Base-by-base conservation (phyloP, 2,329 filamentous ascomycete genomes). In the Aspergillus pseudoterreus region DNA sequence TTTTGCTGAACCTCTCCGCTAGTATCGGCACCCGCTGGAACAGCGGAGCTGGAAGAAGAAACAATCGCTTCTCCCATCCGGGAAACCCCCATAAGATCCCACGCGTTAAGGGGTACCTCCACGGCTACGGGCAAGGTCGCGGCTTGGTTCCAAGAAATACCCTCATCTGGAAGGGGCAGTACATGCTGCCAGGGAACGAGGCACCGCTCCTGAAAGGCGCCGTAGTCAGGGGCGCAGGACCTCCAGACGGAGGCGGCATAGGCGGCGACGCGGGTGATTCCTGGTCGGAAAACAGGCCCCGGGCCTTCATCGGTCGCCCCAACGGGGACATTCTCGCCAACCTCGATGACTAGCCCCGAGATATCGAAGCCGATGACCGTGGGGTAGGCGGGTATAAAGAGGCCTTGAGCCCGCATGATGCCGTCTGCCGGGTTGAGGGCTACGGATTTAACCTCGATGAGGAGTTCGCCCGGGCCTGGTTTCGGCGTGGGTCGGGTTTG, bases 401-500 rank as follows among this genome's bases (percentile, higher is more conserved):
- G 66, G 14, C 75, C 78, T 5, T 63, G 55, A 21, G 71, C 64
- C n/a, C 74, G 76, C 65, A 75, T 73, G 43, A 65, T 43, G 46
- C 17, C 51, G 51, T 81, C 78, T 46, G 76, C 68, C 2, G 77
- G 77, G 53, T 81, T 81, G 35, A 80, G 62, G 12, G 76, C 77
- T 4, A 79, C 61, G 3, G 77, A 74, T 46, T 76, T 75, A 57
- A 79, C 72, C 1, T 62, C 71, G 49, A 81, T 64, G 21, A 80
- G 75, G 47, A 81, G 64, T 41, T 81, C 77, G 27, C 58, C 60
- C 15, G 74, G 72, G 0, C 76, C 75, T 39, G 77, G 74, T 6
- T 71, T 72, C 4, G 75, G 77, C 0, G 76, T 79, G 1, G 63
- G 54, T 3, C 75, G 73, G 11, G 63, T 22, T 50, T 66, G 67